Base-by-base conservation (phyloP, 768 basidiomycete species). In the Hygrophorus russula region DNA sequence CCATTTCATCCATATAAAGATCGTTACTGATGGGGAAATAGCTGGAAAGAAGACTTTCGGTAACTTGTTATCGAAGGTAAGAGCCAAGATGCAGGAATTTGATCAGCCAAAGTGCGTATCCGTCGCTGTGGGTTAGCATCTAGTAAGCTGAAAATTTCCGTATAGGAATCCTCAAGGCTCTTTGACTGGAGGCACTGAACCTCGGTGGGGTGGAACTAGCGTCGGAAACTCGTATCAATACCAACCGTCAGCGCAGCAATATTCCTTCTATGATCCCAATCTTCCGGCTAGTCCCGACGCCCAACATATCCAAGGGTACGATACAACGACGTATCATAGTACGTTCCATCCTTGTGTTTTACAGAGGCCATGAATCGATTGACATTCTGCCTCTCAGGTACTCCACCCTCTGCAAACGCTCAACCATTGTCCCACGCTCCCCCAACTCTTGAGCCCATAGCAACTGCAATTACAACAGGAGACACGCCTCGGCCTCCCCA, bases 21-120 rank as follows among this genome's bases (percentile, higher is more conserved):
- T 24, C 7, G 24, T 24, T 24, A 24, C 24, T 24, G 24, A 24
- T 7, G n/a, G 32, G 19, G 41, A 38, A 31, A 7, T 46, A 84
- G 82, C 71, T 42, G 85, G 87, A 3, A 88, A 84, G 65, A 83
- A 79, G 61, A 89, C 86, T 0, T 74, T 90, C 58, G 78, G 71
- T 37, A 71, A 65, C 7, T 57, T 90, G 19, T 68, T 89, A 32
- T 76, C 76, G 28, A 89, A 82, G 57, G 83, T 88, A 37, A 88
- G 78, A 55, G 78, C 84, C 4, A 90, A 89, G 71, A 77, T 89
- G 46, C 80, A 83, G 53, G 88, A 89, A 52, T 78, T 77, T 48
- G 86, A 89, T 31, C 75, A 78, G 53, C 64, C 65, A 12, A 59
- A 60, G 67, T 71, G 37, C 13, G 58, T 17, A 4, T 12, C 14